Base-by-base conservation (phyloP, 306 rosid genomes). In the Crotalaria pallida region DNA sequence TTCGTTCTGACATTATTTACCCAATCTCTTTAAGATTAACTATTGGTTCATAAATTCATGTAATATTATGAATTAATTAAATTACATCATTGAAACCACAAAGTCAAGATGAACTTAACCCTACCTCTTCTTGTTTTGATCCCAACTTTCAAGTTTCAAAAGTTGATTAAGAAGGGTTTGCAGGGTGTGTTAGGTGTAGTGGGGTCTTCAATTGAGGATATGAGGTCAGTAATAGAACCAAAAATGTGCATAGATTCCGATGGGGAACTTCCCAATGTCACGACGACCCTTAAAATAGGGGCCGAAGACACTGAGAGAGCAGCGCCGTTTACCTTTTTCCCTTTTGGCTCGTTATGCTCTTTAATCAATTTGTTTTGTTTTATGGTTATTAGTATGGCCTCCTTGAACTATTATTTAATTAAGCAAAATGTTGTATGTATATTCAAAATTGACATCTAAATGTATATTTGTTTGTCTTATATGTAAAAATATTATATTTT, bases 241-340 rank as follows among this genome's bases (percentile, higher is more conserved):
- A 78, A 77, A 82, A 78, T 81, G 80, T 80, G 89, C 76, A 47
- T 73, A 80, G 91, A 86, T 80, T 84, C 89, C 84, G 58, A 24
- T 63, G 24, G 83, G 56, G 87, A 76, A 78, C 67, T 80, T 86
- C 80, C 87, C 95, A 71, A 88, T 63, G 80, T 40, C 81, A 71
- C 86, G 78, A 71, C 86, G 78, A 72, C 89, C 89, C 91, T 74
- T 82, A 80, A 82, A 84, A 72, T 72, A 48, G 79, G 96, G 91
- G 79, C 50, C 58, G 72, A 38, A 58, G 58, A 63, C 67, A 45
- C 50, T 21, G 41, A 45, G 26, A 2, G 1, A 71, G 69, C 86
- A n/a, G 81, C 92, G 89, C 96, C 91, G 89, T 69, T 82, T 65
- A 78, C 60, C 84, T 60, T 77, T 64, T 59, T 31, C 13, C 31